Evolutionary conservation across 352 stramenopile genomes (phyloP).

Genomic region (Blastocystis sp.): DNA sequence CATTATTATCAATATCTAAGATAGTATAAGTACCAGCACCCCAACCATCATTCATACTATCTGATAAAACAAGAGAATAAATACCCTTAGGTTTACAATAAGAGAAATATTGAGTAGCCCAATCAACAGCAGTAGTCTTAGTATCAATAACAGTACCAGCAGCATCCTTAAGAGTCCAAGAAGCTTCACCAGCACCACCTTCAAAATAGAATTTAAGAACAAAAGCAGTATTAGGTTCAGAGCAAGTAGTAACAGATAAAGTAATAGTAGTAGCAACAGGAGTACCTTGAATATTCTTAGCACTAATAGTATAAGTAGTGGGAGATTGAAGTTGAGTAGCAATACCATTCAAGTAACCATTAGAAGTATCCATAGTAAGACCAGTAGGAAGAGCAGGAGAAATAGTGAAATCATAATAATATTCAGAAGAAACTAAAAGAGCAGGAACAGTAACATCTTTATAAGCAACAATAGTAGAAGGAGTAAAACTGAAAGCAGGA

Average conservation of each 20-base stretch:
- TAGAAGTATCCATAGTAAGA: conserved; percentile 11
- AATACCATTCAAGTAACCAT: conserved; percentile 1
- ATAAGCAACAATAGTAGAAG: neutral
- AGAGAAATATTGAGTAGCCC: too few relatives aligned
- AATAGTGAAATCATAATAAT: neutral
- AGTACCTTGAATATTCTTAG: conserved; percentile 11
- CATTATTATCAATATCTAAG: neutral
- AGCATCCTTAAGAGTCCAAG: conserved; percentile 11
- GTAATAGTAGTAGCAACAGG: conserved; percentile 1
- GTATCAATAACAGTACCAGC: neutral
- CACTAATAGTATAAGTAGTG: neutral
- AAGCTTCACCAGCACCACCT: too few relatives aligned
- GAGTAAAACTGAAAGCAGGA: conserved; percentile 1
- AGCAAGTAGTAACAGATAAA: neutral
- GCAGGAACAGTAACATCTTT: neutral
- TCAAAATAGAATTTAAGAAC: too few relatives aligned
- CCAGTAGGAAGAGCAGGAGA: neutral
- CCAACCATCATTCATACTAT: conserved; percentile 4
- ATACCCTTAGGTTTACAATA: neutral
- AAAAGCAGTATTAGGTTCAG: too few relatives aligned
- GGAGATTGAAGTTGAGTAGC: neutral
- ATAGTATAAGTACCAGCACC: conserved; percentile 2
- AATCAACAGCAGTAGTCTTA: too few relatives aligned
- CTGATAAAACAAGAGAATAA: conserved; percentile 5
- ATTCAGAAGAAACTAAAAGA: neutral